Base-by-base conservation (phyloP, 306 rosid genomes). In the Rubus idaeus region DNA sequence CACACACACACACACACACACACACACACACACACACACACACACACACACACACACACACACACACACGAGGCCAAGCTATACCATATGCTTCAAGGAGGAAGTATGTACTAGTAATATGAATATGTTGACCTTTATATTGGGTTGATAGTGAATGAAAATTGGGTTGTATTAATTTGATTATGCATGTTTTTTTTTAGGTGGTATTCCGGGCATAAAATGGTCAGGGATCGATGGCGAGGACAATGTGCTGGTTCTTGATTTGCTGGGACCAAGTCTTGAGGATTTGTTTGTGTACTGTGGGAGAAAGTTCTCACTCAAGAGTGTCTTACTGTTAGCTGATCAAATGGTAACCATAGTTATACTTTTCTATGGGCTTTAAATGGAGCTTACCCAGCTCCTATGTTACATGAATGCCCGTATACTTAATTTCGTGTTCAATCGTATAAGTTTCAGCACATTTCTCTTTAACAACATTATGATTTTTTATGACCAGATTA, bases 221-320 rank as follows among this genome's bases (percentile, higher is more conserved):
- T 92, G 99, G 99, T 88, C 92, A 3, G 99, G 99, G 42, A 73
- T 82, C 35, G 93, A 96, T 64, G 96, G 93, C 57, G 98, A 92
- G 73, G 89, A 91, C 67, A 92, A 96, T 85, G 89, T 83, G 78
- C 88, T 96, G 42, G 92, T 91, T 70, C 79, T 96, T 23, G 99
- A 96, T 89, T 90, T 92, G 74, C 82, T 96, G 39, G 99, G 99
- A 70, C 94, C 97, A 12, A 96, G 99, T 83, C 90, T 96, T 20
- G 99, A 96, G 82, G 99, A 96, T 87, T 90, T 96, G 84, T 92
- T 91, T 79, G 93, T 89, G 62, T 96, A 91, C 47, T 89, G 98
- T 8, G 97, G 98, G 76, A 87, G 93, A 80, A 96, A 91, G 78
- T 90, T 91, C 74, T 87, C 99, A 20, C 81, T 91, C 65, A 96